Evolutionary conservation across 2,329 filamentous ascomycete genomes (phyloP).

Genomic region (Aspergillus latus): DNA sequence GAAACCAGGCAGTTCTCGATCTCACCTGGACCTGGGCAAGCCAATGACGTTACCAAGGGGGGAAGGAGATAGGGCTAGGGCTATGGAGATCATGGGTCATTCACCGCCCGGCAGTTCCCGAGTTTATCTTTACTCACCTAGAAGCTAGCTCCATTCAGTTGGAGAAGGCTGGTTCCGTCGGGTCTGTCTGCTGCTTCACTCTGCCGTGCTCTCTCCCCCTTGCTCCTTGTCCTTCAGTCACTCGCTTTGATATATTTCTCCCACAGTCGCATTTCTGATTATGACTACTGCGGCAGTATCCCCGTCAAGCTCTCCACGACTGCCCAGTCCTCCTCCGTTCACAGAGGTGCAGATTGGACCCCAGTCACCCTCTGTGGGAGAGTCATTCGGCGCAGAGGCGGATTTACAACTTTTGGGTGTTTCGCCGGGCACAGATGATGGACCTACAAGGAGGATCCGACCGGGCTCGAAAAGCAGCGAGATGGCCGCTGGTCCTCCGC

Average conservation of each 20-base stretch:
- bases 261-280: slow-evolving; percentile 13
- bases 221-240: not conserved
- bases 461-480: slow-evolving; percentile 89
- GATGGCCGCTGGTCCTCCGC: slow-evolving; percentile 87
- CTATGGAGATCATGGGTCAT: slow-evolving; percentile 25
- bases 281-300: slow-evolving; percentile 50
- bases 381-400: slow-evolving; percentile 60
- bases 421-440: slow-evolving; percentile 64
- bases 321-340: slow-evolving; percentile 91
- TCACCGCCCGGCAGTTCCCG: slow-evolving; percentile 19
- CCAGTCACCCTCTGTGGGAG: slow-evolving; percentile 68
- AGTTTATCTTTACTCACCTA: slow-evolving; percentile 14
- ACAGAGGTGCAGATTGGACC: slow-evolving; percentile 90
- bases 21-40: not conserved
- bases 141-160: slow-evolving; percentile 1
- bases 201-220: not conserved
- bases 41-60: slow-evolving; percentile 24
- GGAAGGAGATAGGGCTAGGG: slow-evolving; percentile 29
- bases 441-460: slow-evolving; percentile 79
- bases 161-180: slow-evolving; percentile 8
- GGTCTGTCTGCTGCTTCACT: slow-evolving; percentile 8
- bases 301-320: slow-evolving; percentile 77
- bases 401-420: slow-evolving; percentile 51
- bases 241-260: not conserved
- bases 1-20: not conserved